A percentile compares a stretch with the other conserved stretches of the same genome.
These are phyloP conservation scores for Podila clonocystis DNA, from an alignment of 192 early-diverging fungal genomes.

Conservation along the genomic window DNA sequence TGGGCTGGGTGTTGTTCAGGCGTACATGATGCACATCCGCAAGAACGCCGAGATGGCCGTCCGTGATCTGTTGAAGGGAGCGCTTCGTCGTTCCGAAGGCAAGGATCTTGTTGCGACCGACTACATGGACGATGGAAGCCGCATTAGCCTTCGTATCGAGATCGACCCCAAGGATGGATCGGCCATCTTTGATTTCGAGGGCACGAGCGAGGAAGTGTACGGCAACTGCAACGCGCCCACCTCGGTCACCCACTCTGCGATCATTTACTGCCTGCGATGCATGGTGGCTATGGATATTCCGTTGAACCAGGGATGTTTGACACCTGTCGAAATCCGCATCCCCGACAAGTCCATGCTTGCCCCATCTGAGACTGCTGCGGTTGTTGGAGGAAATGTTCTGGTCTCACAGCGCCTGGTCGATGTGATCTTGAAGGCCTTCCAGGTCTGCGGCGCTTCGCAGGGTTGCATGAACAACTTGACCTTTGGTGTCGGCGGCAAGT, in stretches of 20 bases:
- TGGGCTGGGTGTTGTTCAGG: slow-evolving; percentile 86
- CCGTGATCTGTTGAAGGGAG: slow-evolving; percentile 74
- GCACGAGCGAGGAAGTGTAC: slow-evolving; percentile 89
- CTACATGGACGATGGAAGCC: slow-evolving; percentile 94
- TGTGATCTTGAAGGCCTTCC: slow-evolving; percentile 90
- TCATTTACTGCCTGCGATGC: slow-evolving; percentile 96
- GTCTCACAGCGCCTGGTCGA: slow-evolving; percentile 94
- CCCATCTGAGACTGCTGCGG: slow-evolving; percentile 86
- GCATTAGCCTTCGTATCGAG: slow-evolving; percentile 76
- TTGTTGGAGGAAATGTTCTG: slow-evolving; percentile 97
- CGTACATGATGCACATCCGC: slow-evolving; percentile 95
- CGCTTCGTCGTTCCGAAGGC: slow-evolving; percentile 54
- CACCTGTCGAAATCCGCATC: slow-evolving; percentile 82
- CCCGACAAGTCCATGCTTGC: slow-evolving; percentile 81
- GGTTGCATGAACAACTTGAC: slow-evolving; percentile 98
- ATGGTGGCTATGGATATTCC: slow-evolving; percentile 93
- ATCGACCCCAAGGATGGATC: slow-evolving; percentile 79
- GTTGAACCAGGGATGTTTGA: slow-evolving; percentile 95
- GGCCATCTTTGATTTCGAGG: slow-evolving; percentile 93
- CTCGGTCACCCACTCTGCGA: slow-evolving; percentile 87
- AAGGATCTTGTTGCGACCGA: slow-evolving; percentile 65
- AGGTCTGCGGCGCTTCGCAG: slow-evolving; percentile 91
- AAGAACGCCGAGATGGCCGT: slow-evolving; percentile 91
- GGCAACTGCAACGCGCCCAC: slow-evolving; percentile 79
- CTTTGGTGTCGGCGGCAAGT: slow-evolving; percentile 81